A percentile compares a stretch with the other conserved stretches of the same genome.
phyloP scores from a whole-genome alignment of 2,329 filamentous ascomycete species.

The Aphanoascus verrucosus region DNA sequence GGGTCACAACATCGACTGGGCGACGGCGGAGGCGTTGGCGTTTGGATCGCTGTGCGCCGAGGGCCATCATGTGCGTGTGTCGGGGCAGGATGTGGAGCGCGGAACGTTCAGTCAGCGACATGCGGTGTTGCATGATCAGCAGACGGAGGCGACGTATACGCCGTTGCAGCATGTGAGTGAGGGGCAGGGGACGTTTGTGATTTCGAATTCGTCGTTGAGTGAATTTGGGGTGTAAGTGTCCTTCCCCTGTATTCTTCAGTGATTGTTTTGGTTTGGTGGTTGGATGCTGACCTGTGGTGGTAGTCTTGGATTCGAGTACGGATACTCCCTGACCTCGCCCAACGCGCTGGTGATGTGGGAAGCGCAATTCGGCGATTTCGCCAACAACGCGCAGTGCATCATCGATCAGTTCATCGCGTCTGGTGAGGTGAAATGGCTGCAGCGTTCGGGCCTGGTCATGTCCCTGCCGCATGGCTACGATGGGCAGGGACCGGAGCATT shows the following conservation, averaged over 20 bases:
- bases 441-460: constrained; percentile 91
- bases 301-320: constrained; percentile 93
- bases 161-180: constrained; percentile 80
- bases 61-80: constrained; percentile 93
- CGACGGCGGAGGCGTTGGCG: constrained; percentile 88
- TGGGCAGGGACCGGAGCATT: constrained; percentile 96
- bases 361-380: constrained; percentile 98
- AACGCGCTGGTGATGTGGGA: constrained; percentile 99
- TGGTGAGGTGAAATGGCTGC: constrained; percentile 97
- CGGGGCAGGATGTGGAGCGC: constrained; percentile 97
- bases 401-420: constrained; percentile 98
- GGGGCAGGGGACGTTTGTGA: constrained; percentile 90
- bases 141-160: constrained; percentile 84
- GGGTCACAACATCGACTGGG: constrained; percentile 93
- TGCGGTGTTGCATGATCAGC: constrained; percentile 94
- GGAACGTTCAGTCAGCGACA: constrained; percentile 98
- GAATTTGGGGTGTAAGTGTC: constrained; percentile 53
- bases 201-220: constrained; percentile 84
- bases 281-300: constrained; percentile 42
- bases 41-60: constrained; percentile 86
- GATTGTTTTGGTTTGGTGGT: neutral
- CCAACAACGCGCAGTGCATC: constrained; percentile 98
- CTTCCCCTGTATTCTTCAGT: too few relatives aligned
- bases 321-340: constrained; percentile 92
- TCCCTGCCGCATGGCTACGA: constrained; percentile 96